Evolutionary conservation across 2,329 filamentous ascomycete species (phyloP).

Genomic region (Pestalotiopsis fici): DNA sequence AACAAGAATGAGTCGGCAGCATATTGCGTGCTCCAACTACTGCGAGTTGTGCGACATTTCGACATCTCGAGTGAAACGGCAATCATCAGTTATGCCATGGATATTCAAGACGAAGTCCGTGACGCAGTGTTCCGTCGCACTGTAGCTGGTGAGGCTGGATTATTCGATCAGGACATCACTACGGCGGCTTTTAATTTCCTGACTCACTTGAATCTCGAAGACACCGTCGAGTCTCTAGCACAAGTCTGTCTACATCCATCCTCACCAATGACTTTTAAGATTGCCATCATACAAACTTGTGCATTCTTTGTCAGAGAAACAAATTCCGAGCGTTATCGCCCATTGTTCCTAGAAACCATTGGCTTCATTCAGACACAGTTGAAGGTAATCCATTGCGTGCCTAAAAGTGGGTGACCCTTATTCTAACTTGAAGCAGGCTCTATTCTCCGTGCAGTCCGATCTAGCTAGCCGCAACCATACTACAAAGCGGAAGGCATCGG

Average conservation of each 20-base stretch:
- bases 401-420: neutral
- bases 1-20: conserved; percentile 68
- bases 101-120: conserved; percentile 69
- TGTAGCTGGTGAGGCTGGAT: conserved; percentile 43
- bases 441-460: conserved; percentile 38
- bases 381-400: conserved; percentile 42
- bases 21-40: conserved; percentile 64
- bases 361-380: conserved; percentile 59
- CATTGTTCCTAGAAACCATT: conserved; percentile 56
- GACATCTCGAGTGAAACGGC: conserved; percentile 63
- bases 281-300: conserved; percentile 63
- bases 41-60: conserved; percentile 66
- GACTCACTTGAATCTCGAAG: conserved; percentile 61
- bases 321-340: conserved; percentile 49
- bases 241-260: conserved; percentile 57
- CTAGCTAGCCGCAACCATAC: conserved; percentile 39
- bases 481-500: conserved; percentile 39
- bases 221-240: conserved; percentile 56
- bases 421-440: conserved; percentile 29
- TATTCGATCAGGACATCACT: conserved; percentile 65
- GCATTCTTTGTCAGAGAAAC: conserved; percentile 60
- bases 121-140: conserved; percentile 64
- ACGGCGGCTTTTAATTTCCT: conserved; percentile 68
- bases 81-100: conserved; percentile 67
- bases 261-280: conserved; percentile 61